Evolutionary conservation across 192 early-diverging fungal genomes (phyloP), one percentile per base, ranked within the genome.

Genomic region (Backusella macrospora): DNA sequence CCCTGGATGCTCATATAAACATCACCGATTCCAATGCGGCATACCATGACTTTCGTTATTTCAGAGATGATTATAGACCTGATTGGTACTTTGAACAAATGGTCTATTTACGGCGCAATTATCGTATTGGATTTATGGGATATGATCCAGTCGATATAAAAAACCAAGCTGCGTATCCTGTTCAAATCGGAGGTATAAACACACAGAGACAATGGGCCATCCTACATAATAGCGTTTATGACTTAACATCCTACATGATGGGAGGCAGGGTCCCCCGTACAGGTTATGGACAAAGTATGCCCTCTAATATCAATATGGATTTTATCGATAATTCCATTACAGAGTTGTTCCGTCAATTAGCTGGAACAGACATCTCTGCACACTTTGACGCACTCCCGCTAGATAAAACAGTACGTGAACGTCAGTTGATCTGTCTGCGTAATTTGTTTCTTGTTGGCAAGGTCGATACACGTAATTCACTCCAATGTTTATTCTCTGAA

Each of bases 371-470:
- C 70, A 87, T 92, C 37, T 88, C 87, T 7, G 76, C 82, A 5
- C 79, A 83, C 78, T 93, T 87, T 79, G 86, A 91, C 73, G 76
- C 71, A 5, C 76, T 90, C 79, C 87, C 88, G 37, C 72, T 89
- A 44, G 80, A 80, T 48, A 21, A 72, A 34, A 70, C 71, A 6
- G 74, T 81, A 39, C 81, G 83, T 70, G 80, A 80, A 5, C 76
- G 80, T 42, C 90, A 90, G 73, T 43, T 86, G 76, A 85, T 89
- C 59, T 99, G 97, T 83, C 76, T 99, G 75, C 86, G 93, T 16
- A 90, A 92, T 67, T 78, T 93, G 6, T 96, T 96, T 79, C 92
- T 95, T 76, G 87, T 94, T n/a, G 97, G 95, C 18, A 91, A 90
- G 65, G 90, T 97, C 3, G 97, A 99, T 77, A 76, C 83, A 63